Conservation (phyloP, 345 rosid species). For the Eucalyptus albens region DNA sequence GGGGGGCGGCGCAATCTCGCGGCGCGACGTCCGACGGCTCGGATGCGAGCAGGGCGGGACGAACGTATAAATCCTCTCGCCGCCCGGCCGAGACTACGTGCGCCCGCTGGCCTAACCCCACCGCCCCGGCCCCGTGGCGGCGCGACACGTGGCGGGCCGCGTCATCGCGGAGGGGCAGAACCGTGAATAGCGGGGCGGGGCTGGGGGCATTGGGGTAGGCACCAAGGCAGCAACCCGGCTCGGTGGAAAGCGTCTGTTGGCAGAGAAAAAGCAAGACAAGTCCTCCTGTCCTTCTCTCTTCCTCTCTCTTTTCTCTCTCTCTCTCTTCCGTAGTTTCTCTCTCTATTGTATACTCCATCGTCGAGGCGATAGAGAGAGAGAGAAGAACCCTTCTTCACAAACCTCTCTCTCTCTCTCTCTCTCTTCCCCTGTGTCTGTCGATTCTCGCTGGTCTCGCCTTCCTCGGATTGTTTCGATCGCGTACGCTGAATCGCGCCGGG, state of each 20-base stretch:
- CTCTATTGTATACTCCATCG: background rate
- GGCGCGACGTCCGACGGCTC: background rate
- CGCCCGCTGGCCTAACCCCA: background rate
- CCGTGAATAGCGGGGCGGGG: background rate
- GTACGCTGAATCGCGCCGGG: background rate
- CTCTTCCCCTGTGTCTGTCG: background rate
- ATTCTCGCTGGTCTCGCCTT: background rate
- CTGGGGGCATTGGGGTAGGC: background rate
- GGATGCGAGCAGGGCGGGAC: background rate
- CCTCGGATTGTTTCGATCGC: background rate
- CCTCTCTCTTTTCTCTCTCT: background rate
- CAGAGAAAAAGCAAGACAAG: background rate
- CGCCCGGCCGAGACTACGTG: background rate
- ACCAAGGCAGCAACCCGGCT: background rate
- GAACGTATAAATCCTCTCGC: background rate
- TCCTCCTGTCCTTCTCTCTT: background rate
- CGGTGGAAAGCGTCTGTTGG: background rate
- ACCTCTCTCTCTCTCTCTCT: background rate
- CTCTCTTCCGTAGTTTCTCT: background rate
- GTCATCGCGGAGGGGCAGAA: background rate
- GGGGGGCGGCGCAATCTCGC: background rate
- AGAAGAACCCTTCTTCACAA: background rate
- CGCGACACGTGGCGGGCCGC: background rate
- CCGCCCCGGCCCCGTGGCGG: background rate
- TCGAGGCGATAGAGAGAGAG: background rate